A percentile compares a stretch with the other conserved stretches of the same genome.
Conservation (phyloP, 768 basidiomycete species). For the Agaricus bisporus region DNA sequence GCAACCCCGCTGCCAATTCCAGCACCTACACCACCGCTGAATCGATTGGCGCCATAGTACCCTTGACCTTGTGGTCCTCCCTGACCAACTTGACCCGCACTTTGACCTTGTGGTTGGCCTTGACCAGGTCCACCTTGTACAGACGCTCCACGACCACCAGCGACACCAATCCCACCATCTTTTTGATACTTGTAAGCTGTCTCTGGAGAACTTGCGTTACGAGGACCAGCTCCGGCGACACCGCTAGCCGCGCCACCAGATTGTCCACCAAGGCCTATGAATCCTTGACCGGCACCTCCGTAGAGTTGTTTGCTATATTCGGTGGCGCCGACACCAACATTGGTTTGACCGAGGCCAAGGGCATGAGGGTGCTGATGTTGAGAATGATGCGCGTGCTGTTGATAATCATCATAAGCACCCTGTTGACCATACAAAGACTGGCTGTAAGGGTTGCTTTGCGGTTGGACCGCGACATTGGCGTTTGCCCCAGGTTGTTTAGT, state of each 20-base stretch:
- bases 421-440: constrained; percentile 61
- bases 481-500: constrained; percentile 59
- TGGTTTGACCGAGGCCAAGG: constrained; percentile 36
- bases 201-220: constrained; percentile 60
- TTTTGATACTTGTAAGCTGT: constrained; percentile 69
- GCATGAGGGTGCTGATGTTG: constrained; percentile 47
- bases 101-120: constrained; percentile 48
- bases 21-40: constrained; percentile 29
- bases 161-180: constrained; percentile 48
- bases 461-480: constrained; percentile 40
- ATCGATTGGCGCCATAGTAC: constrained; percentile 43
- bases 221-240: constrained; percentile 35
- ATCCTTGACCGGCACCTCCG: constrained; percentile 46
- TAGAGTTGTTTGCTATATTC: constrained; percentile 43
- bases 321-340: constrained; percentile 26
- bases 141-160: constrained; percentile 37
- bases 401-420: constrained; percentile 35
- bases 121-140: constrained; percentile 43
- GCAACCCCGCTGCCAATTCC: constrained; percentile 30
- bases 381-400: constrained; percentile 48
- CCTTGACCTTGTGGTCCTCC: constrained; percentile 45
- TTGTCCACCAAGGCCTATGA: constrained; percentile 57
- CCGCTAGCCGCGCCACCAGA: constrained; percentile 30
- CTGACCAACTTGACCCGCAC: constrained; percentile 38
- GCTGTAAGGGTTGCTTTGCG: constrained; percentile 51